These are phyloP conservation scores for Phialophora expanda DNA, from an alignment of 2,329 filamentous ascomycete genomes.

Conservation along the genomic window DNA sequence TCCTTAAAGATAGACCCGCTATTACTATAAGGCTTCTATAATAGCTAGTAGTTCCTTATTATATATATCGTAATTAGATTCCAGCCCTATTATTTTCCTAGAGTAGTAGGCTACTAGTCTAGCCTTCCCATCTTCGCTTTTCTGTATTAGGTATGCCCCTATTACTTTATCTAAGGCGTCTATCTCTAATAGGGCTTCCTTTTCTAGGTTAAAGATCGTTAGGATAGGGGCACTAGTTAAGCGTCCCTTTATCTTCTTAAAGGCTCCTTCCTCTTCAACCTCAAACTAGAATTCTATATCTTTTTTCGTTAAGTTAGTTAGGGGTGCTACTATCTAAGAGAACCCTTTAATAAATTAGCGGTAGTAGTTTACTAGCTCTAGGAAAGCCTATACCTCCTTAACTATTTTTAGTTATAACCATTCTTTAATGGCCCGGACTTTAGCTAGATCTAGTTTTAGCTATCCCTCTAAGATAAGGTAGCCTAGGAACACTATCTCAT, in stretches of 20 bases:
- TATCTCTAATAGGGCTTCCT: constrained; percentile 24
- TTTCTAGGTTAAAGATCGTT: no score
- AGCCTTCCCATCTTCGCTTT: constrained; percentile 8
- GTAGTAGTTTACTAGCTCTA: constrained; percentile 1
- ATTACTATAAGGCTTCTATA: constrained; percentile 28
- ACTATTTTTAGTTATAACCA: background rate
- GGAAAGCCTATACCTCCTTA: constrained; percentile 4
- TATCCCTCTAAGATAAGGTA: no score
- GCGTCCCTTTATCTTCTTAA: constrained; percentile 7
- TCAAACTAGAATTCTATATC: background rate
- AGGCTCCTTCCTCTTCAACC: constrained; percentile 14
- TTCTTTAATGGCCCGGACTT: background rate
- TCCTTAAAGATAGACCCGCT: constrained; percentile 33
- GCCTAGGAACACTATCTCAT: no score
- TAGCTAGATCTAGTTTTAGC: background rate
- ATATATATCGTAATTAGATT: constrained; percentile 9
- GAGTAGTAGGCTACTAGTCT: constrained; percentile 25
- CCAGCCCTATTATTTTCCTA: background rate
- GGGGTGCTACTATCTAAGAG: background rate
- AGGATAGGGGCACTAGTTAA: constrained; percentile 18
- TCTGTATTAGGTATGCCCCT: constrained; percentile 18
- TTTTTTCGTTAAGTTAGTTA: constrained; percentile 6
- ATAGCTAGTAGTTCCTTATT: constrained; percentile 37
- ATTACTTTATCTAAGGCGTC: constrained; percentile 29
- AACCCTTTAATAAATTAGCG: constrained; percentile 4